Evolutionary conservation across 108 stramenopile species (phyloP).

Genomic region (Thalassiosira profunda): DNA sequence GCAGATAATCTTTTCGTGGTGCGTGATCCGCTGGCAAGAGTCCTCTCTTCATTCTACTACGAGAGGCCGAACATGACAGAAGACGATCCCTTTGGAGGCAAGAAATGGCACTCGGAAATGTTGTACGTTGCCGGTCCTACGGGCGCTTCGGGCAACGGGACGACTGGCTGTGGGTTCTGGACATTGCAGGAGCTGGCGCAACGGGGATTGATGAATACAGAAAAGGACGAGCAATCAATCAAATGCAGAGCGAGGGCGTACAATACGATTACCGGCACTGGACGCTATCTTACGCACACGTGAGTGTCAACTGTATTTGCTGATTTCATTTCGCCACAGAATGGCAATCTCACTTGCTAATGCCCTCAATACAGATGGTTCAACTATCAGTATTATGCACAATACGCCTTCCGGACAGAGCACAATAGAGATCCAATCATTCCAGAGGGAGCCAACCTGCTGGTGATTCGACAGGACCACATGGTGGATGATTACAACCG

Average conservation of each 20-base stretch:
- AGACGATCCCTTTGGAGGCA: background rate
- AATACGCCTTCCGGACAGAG: background rate
- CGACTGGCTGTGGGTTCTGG: background rate
- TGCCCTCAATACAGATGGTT: no score
- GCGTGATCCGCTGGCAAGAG: slow-evolving; percentile 34
- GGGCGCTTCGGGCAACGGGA: slow-evolving; percentile 18
- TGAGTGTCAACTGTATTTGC: no score
- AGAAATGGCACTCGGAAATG: slow-evolving; percentile 2
- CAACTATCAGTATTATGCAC: no score
- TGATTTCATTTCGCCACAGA: no score
- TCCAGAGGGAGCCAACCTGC: slow-evolving; percentile 21
- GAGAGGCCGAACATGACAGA: slow-evolving; percentile 17
- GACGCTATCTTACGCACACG: background rate
- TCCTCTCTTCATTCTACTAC: slow-evolving; percentile 37
- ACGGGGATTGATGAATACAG: background rate
- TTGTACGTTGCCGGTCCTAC: slow-evolving; percentile 21
- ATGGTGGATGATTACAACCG: slow-evolving; percentile 49
- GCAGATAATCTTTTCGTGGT: slow-evolving; percentile 30
- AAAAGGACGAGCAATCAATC: background rate
- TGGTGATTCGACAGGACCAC: slow-evolving; percentile 54
- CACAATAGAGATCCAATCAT: slow-evolving; percentile 12
- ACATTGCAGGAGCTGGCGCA: background rate
- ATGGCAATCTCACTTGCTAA: no score
- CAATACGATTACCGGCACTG: background rate
- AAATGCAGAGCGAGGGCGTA: background rate